Evolutionary conservation across 2,329 filamentous ascomycete species (phyloP).

Genomic region (Colletotrichum incanum): DNA sequence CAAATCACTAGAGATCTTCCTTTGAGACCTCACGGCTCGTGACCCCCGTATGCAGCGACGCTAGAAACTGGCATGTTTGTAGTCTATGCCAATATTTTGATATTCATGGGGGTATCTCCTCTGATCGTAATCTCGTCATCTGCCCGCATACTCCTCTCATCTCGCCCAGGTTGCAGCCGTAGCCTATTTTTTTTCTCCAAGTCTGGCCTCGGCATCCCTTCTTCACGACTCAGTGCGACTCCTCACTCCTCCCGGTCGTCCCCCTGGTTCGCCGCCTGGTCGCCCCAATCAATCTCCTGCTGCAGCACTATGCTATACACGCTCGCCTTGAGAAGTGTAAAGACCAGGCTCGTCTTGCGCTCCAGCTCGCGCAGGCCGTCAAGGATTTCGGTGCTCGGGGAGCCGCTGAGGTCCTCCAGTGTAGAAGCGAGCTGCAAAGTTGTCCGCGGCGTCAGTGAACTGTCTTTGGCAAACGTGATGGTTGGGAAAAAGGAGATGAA

Average conservation of each 20-base stretch:
- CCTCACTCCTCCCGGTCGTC: conserved; percentile 46
- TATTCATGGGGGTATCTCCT: conserved; percentile 20
- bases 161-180: neutral
- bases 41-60: neutral
- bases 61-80: neutral
- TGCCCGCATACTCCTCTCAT: neutral
- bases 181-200: neutral
- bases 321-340: conserved; percentile 96
- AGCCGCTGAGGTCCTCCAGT: conserved; percentile 76
- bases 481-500: too few species aligned
- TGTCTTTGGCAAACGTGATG: neutral
- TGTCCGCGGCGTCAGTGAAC: neutral
- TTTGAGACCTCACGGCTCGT: neutral
- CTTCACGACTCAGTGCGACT: neutral
- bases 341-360: conserved; percentile 94
- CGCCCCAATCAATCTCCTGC: conserved; percentile 89
- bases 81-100: neutral
- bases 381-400: conserved; percentile 85
- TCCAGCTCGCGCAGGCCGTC: conserved; percentile 91
- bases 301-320: conserved; percentile 99
- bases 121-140: conserved; percentile 18
- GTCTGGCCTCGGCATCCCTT: neutral
- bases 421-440: conserved; percentile 68
- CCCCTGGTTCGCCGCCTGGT: conserved; percentile 56
- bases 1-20: conserved; percentile 32